phyloP scores from a whole-genome alignment of 139 green algal species.

The Haematococcus sp. region DNA sequence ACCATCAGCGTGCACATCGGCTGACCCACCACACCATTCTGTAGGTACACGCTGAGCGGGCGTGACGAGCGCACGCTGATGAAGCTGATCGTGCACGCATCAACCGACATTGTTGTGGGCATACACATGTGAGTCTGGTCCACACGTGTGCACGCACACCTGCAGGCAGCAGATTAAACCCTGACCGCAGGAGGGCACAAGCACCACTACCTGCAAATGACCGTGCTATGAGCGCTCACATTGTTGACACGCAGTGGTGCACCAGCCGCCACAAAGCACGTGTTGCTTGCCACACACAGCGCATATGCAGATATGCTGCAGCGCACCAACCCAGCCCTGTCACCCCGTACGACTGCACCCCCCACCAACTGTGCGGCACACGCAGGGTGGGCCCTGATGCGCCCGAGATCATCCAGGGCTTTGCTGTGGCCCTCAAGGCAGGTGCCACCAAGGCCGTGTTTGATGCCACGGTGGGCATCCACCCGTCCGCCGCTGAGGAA shows the following conservation, averaged over 20 bases:
- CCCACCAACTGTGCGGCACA: too few relatives aligned
- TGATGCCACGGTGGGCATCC: constrained; percentile 91
- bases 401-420: constrained; percentile 95
- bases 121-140: constrained; percentile 78
- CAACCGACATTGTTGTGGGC: constrained; percentile 81
- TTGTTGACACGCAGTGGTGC: too few relatives aligned
- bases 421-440: constrained; percentile 91
- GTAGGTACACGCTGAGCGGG: constrained; percentile 81
- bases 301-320: too few relatives aligned
- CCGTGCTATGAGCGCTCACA: neutral
- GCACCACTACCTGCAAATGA: too few relatives aligned
- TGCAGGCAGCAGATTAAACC: too few relatives aligned
- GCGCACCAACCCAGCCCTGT: too few relatives aligned
- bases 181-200: too few relatives aligned
- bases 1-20: too few relatives aligned
- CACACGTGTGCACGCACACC: neutral
- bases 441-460: constrained; percentile 90
- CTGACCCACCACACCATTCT: too few relatives aligned
- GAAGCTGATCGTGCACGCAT: constrained; percentile 89
- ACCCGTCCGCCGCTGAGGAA: constrained; percentile 94
- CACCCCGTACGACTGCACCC: too few relatives aligned
- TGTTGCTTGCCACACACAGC: too few relatives aligned
- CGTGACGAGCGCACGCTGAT: constrained; percentile 77
- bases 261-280: too few relatives aligned
- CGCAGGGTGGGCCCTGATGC: constrained; percentile 80